phyloP scores from a whole-genome alignment of 148 eudicot species.

The Vaccinium darrowii region DNA sequence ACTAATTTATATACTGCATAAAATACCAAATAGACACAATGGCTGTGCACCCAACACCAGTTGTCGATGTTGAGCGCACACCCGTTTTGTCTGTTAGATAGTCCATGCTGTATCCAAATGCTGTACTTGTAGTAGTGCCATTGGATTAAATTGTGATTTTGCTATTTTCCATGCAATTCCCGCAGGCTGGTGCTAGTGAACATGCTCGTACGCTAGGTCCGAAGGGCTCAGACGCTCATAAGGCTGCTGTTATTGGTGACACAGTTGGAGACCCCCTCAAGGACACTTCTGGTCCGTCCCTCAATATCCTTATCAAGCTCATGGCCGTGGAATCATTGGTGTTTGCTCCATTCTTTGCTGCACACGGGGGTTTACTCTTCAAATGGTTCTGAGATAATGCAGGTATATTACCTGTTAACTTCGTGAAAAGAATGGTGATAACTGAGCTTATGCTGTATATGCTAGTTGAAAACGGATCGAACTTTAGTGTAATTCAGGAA shows the following conservation, averaged over 20 bases:
- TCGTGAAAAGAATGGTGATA: not conserved
- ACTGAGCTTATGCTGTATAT: not conserved
- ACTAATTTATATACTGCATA: not conserved
- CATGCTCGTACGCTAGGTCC: slow-evolving; percentile 20
- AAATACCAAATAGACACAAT: not conserved
- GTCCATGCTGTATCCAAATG: no score
- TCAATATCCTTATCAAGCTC: slow-evolving; percentile 24
- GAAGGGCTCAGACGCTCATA: slow-evolving; percentile 18
- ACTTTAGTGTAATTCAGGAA: not conserved
- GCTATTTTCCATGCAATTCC: not conserved
- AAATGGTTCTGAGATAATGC: slow-evolving; percentile 5
- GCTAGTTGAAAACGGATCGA: not conserved
- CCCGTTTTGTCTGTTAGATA: not conserved
- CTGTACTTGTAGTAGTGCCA: not conserved
- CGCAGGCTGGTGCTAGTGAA: slow-evolving; percentile 20
- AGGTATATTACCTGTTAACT: not conserved
- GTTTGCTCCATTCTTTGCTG: slow-evolving; percentile 18
- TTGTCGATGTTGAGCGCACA: not conserved
- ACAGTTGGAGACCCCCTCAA: slow-evolving; percentile 22
- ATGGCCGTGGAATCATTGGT: slow-evolving; percentile 22
- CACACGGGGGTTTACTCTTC: slow-evolving; percentile 20
- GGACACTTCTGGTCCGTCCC: slow-evolving; percentile 24
- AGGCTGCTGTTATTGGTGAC: slow-evolving; percentile 21
- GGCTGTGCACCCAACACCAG: not conserved
- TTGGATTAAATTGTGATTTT: not conserved